Evolutionary conservation across 2,329 filamentous ascomycete species (phyloP), one percentile per base, ranked within the genome.

Genomic region (Dichotomopilus funicola): DNA sequence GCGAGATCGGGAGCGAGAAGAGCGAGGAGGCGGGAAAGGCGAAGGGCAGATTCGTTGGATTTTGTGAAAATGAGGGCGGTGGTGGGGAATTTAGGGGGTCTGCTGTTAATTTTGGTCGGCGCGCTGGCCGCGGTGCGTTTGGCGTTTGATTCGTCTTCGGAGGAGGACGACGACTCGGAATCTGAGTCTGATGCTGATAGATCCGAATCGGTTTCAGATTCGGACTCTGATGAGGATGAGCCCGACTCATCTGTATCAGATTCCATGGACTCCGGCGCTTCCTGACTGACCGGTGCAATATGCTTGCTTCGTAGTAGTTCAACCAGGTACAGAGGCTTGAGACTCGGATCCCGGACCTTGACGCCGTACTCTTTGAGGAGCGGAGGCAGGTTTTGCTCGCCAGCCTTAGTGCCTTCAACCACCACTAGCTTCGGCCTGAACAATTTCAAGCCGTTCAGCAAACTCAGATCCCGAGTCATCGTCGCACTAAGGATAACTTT

Each of bases 401-500:
- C 61, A 0, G 59, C 54, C 31, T 65, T 67, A 2, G 71, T 69
- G 35, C 80, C 82, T 59, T 91, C 87, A 11, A 96, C 78, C 0
- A 90, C 80, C 0, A 96, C 79, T 47, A 96, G 74, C 57, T 81
- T 87, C 3, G 94, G 92, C 51, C 88, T 78, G 34, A 78, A 76
- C 35, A 97, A 75, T 57, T 81, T 86, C 40, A 97, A 71, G 0
- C 83, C 85, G 54, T 82, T 86, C 19, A 97, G 74, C 58, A 94
- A 85, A 38, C 87, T 88, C 48, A 96, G 75, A 66, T 97, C 91
- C 55, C 85, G 81, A 1, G 91, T 95, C 83, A 97, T 90, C 0
- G 92, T 96, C 5, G 92, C 94, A 68, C 90, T 96, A 3, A 96
- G 78, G 51, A 97, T 80, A 13, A 96, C 78, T 71, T 96, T 97